Evolutionary conservation across 768 basidiomycete species (phyloP).

Genomic region (Podaxis sp.): DNA sequence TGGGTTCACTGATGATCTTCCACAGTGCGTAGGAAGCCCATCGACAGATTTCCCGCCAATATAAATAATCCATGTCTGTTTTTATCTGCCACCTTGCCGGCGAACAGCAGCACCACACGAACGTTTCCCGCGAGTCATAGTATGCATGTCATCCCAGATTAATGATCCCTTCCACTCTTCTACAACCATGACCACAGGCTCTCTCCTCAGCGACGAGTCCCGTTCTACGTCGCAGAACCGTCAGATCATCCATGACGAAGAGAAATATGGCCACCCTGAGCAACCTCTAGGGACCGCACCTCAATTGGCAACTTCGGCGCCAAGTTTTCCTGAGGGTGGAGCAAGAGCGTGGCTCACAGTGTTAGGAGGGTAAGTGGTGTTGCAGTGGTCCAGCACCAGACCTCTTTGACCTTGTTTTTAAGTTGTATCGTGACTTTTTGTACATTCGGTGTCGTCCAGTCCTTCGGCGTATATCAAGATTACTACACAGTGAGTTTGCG

Average conservation of each 20-base stretch:
- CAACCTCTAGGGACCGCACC: neutral
- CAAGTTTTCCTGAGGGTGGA: constrained; percentile 44
- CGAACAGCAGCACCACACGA: constrained; percentile 11
- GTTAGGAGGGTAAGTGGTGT: constrained; percentile 39
- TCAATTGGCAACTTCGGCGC: neutral
- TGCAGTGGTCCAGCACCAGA: neutral
- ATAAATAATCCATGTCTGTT: neutral
- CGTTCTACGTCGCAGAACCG: neutral
- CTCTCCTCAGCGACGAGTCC: constrained; percentile 4
- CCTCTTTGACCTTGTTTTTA: constrained; percentile 3
- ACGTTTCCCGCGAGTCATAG: constrained; percentile 7
- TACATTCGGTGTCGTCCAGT: constrained; percentile 48
- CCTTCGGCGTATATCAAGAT: constrained; percentile 52
- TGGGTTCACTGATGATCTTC: neutral
- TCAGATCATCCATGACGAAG: neutral
- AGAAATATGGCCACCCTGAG: neutral
- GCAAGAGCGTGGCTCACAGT: constrained; percentile 44
- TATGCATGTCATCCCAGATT: constrained; percentile 3
- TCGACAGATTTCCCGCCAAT: neutral
- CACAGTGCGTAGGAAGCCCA: neutral
- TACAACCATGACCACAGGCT: constrained; percentile 11
- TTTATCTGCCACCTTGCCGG: neutral
- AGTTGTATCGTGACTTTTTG: constrained; percentile 45
- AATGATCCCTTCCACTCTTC: neutral
- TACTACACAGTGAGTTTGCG: constrained; percentile 40